Conservation (phyloP, 331 rosid genomes). For the Acacia concinna region DNA sequence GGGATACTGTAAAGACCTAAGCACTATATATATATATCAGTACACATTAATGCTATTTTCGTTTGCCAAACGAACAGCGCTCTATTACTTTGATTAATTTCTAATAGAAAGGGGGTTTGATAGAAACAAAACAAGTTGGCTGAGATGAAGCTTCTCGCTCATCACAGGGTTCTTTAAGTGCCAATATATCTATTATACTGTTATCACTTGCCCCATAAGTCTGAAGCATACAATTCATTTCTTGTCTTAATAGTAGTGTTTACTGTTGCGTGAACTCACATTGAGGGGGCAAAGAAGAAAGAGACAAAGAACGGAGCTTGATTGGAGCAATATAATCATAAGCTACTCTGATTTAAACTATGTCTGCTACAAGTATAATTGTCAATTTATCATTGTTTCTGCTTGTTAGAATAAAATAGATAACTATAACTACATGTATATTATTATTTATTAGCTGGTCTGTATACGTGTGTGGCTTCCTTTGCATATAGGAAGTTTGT, state of each 20-base stretch:
- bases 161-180: slow-evolving; percentile 85
- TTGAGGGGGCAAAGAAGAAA: neutral
- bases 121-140: slow-evolving; percentile 86
- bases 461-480: no score
- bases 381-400: neutral
- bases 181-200: slow-evolving; percentile 16
- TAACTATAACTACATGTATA: no score
- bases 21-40: no score
- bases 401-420: no score
- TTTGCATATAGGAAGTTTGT: no score
- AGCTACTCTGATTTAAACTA: neutral
- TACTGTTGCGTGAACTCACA: neutral
- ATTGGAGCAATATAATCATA: neutral
- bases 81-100: no score
- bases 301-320: neutral
- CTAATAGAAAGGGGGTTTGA: no score
- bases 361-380: neutral
- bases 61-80: no score
- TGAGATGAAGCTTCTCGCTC: slow-evolving; percentile 94
- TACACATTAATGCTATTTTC: no score
- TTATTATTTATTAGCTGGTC: no score
- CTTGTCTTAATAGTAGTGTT: neutral
- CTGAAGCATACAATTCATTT: neutral
- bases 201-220: neutral
- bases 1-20: no score